Evolutionary conservation across 768 basidiomycete species (phyloP).

Genomic region (Auricularia heimuer): DNA sequence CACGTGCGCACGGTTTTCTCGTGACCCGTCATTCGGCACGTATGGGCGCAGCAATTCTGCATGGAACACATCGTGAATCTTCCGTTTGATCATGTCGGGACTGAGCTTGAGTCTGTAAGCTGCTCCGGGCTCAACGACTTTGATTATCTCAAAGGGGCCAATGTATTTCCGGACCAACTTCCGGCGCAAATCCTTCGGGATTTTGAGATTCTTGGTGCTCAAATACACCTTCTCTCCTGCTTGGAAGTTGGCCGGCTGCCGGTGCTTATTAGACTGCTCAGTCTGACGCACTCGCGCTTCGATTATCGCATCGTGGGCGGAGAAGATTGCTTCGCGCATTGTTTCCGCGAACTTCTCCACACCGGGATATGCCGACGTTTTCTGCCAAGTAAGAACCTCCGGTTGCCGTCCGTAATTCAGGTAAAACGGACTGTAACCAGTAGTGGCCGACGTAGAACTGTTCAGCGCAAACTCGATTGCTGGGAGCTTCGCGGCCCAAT

Average conservation of each 20-base stretch:
- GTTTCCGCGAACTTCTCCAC: slow-evolving; percentile 4
- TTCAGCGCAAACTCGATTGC: slow-evolving; percentile 32
- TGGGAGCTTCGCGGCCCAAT: slow-evolving; percentile 22
- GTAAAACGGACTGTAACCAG: slow-evolving; percentile 29
- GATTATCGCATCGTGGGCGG: slow-evolving; percentile 8
- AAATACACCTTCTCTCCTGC: slow-evolving; percentile 26
- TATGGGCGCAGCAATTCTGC: slow-evolving; percentile 20
- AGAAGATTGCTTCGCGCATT: slow-evolving; percentile 7
- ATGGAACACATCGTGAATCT: slow-evolving; percentile 26
- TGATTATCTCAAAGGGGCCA: slow-evolving; percentile 27
- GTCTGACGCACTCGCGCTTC: slow-evolving; percentile 3
- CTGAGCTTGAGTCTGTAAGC: slow-evolving; percentile 19
- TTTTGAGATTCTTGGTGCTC: slow-evolving; percentile 26
- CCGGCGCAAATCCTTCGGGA: slow-evolving; percentile 24
- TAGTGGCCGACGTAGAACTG: slow-evolving; percentile 22
- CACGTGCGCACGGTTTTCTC: too few relatives aligned
- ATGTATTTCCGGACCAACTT: slow-evolving; percentile 30
- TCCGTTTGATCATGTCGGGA: slow-evolving; percentile 11
- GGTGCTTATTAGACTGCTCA: not conserved
- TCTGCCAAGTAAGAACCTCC: slow-evolving; percentile 21
- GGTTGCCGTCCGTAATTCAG: slow-evolving; percentile 26
- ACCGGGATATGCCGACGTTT: slow-evolving; percentile 2
- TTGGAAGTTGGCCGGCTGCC: slow-evolving; percentile 11
- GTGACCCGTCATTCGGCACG: slow-evolving; percentile 29
- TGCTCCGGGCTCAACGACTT: slow-evolving; percentile 10